Conservation (phyloP, 805 yeast species). For the Naumovozyma dairenensis region DNA sequence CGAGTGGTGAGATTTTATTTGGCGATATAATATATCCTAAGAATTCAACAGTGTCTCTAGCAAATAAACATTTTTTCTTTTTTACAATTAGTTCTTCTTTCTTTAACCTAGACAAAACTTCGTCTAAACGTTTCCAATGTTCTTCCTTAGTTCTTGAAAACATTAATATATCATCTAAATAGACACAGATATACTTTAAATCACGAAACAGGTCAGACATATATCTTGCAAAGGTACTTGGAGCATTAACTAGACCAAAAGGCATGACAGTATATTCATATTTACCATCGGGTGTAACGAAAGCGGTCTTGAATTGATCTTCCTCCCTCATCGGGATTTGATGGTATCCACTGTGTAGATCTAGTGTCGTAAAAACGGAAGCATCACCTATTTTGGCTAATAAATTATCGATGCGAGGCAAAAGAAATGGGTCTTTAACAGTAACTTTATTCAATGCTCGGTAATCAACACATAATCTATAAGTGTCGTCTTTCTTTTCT, state of each 20-base stretch:
- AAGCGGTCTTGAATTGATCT: conserved; percentile 7
- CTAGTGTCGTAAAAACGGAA: conserved; percentile 6
- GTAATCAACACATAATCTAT: conserved; percentile 9
- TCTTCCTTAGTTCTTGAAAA: conserved; percentile 4
- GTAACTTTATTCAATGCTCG: conserved; percentile 6
- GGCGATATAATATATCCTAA: conserved; percentile 5
- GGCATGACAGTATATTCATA: conserved; percentile 14
- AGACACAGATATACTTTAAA: conserved; percentile 7
- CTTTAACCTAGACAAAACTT: conserved; percentile 4
- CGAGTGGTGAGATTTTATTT: conserved; percentile 7
- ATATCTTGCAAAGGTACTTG: conserved; percentile 11
- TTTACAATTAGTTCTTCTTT: conserved; percentile 7
- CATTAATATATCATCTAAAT: conserved; percentile 12
- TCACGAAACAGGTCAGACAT: conserved; percentile 14
- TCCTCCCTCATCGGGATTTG: conserved; percentile 7
- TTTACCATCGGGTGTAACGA: conserved; percentile 9
- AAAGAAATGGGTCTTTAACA: conserved; percentile 6
- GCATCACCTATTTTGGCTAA: conserved; percentile 2
- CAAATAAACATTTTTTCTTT: conserved; percentile 9
- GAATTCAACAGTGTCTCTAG: conserved; percentile 6
- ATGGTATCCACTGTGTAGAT: conserved; percentile 9
- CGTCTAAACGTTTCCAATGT: conserved; percentile 10
- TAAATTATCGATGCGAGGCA: conserved; percentile 5
- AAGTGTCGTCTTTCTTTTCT: conserved; percentile 9
- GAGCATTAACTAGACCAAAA: conserved; percentile 13